Evolutionary conservation across 108 stramenopile genomes (phyloP).

Genomic region (Cylindrotheca fusiformis): DNA sequence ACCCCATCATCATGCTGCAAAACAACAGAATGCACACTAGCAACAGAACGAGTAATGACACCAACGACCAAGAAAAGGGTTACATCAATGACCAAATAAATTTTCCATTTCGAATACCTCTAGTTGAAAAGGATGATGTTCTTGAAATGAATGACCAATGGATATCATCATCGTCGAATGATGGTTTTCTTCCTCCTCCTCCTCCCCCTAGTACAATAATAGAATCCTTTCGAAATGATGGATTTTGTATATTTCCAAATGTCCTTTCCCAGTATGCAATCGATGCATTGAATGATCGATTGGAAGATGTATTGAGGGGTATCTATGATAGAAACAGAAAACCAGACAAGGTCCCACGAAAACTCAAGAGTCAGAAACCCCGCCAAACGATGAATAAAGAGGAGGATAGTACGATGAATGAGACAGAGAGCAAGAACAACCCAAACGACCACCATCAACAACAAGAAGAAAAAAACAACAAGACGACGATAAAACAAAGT

Average conservation of each 20-base stretch:
- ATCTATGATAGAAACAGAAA: slow-evolving; percentile 53
- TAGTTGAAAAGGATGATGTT: no score
- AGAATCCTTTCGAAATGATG: slow-evolving; percentile 51
- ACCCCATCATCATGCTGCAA: no score
- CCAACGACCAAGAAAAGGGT: no score
- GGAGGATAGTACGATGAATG: background rate
- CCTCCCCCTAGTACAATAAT: slow-evolving; percentile 18
- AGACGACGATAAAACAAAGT: slow-evolving; percentile 13
- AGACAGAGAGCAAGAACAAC: background rate
- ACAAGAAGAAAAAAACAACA: slow-evolving; percentile 3
- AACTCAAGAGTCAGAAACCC: slow-evolving; percentile 33
- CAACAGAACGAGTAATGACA: no score
- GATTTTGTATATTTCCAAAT: slow-evolving; percentile 52
- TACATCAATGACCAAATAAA: no score
- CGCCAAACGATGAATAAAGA: no score
- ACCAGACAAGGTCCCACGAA: slow-evolving; percentile 67
- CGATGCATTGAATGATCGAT: slow-evolving; percentile 45
- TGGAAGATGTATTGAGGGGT: slow-evolving; percentile 68
- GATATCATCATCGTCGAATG: no score
- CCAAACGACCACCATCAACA: background rate
- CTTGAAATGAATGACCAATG: no score
- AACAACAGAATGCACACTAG: no score
- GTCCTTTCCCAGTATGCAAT: slow-evolving; percentile 35
- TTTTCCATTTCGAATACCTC: no score
- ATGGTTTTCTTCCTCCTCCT: no score